Evolutionary conservation across 2,329 filamentous ascomycete species (phyloP), one percentile per base, ranked within the genome.

Genomic region (Sclerotinia glacialis): DNA sequence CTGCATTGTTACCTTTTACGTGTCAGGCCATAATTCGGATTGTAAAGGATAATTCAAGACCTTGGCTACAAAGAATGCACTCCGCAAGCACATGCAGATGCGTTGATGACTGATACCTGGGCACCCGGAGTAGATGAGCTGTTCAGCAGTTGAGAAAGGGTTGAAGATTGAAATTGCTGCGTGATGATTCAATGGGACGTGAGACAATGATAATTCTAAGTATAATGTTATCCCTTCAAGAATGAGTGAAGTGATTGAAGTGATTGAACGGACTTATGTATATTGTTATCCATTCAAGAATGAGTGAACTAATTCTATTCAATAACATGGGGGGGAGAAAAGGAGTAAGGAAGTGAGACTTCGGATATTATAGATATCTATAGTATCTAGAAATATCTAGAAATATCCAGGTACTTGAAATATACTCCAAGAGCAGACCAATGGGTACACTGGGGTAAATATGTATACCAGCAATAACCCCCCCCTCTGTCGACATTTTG

Each of bases 1-100:
- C 50, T 60, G 37, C 31, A 63, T 23, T 21, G 31, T 21, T 60
- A 49, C 40, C 42, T 23, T 60, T 67, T 67, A 67, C 65, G 65
- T 67, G 65, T 67, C 65, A 67, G 60, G n/a, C 52, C 56, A 23
- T 40, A 64, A 67, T 67, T 67, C 65, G 65, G 65, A 67, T 56
- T 28, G 44, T 18, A 12, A 40, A 40, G 34, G 9, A 14, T 37
- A 18, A 42, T 2, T 14, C 11, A 60, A 23, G 18, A 52, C n/a
- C 21, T 37, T 49, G n/a, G 26, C n/a, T 49, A 60, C 42, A 37
- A 21, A n/a, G 8, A 65, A 65, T 65, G 63, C 53, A 60, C 63
- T 44, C 63, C 63, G 44, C 63, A 65, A 46, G 64, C 44, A 53
- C 40, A 50, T 63, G 37, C 60, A 50, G 44, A 50, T 26, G 12